Evolutionary conservation across 495 filamentous ascomycete species (phyloP), one percentile per base, ranked within the genome.

Genomic region (Sabuloglossum arenarium): DNA sequence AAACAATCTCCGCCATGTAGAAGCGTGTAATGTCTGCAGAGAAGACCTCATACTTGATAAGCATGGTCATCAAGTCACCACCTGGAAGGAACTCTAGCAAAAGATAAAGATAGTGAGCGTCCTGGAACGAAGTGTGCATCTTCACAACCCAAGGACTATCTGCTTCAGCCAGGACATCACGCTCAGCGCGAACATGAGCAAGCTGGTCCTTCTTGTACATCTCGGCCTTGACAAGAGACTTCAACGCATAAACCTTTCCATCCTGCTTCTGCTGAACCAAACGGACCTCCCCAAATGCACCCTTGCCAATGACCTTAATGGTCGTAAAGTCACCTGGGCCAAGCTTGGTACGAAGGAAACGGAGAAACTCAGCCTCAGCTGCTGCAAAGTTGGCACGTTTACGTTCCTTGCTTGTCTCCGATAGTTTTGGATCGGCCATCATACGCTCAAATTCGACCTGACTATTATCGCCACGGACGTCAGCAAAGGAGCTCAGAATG

Each of bases 181-280:
- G 80, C 72, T 99, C 91, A 16, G 91, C 86, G 58, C 94, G 88
- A 53, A 99, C 91, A 71, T 99, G 91, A n/a, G 91, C 91, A 57
- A 99, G 71, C 68, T 99, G 91, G 63, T 99, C 93, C 72, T 94
- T 96, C 74, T 95, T 97, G 73, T 94, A 95, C 91, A 99, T 99
- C 68, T 99, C 91, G 6, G 85, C 83, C 76, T 99, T 99, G 69
- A 97, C 83, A 56, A 99, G 73, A 31, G 90, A 95, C 73, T 99
- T 99, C 73, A 99, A 82, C 46, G 91, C 91, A 64, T 96, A 99
- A 57, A 97, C 88, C 68, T 94, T 93, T 66, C 86, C 86, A 62
- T 97, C 91, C n/a, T 81, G 78, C 75, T 88, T 94, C 70, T 93
- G 83, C 69, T 91, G 86, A 58, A 99, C 91, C 56, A 99, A 75